phyloP scores from a whole-genome alignment of 2,329 filamentous ascomycete species.

The Reticulascus tulasneorum region DNA sequence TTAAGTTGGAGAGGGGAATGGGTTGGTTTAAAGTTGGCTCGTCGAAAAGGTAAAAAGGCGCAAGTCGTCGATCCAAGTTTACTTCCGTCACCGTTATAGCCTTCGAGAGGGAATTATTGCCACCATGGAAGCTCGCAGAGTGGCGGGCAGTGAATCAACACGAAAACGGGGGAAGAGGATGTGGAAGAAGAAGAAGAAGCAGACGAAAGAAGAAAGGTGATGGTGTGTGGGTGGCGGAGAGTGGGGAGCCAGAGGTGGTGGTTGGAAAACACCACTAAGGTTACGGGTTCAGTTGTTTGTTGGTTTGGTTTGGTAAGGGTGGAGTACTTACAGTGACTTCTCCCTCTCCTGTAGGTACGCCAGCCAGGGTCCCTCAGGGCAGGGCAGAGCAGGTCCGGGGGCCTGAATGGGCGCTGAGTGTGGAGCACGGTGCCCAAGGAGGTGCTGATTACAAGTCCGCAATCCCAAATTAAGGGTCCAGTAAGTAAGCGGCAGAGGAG shows the following conservation, averaged over 20 bases:
- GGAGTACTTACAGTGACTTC: background rate
- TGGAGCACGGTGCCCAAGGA: too few relatives aligned
- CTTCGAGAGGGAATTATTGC: too few relatives aligned
- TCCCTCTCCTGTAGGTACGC: background rate
- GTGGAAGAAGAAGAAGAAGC: too few relatives aligned
- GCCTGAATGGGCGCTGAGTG: too few relatives aligned
- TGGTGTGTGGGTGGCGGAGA: slow-evolving; percentile 7
- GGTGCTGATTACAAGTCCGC: too few relatives aligned
- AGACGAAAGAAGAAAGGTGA: background rate
- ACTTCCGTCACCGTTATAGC: background rate
- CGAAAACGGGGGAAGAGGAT: slow-evolving; percentile 1
- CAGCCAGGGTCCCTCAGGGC: too few relatives aligned
- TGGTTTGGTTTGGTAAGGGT: slow-evolving; percentile 3
- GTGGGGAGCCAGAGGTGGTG: background rate
- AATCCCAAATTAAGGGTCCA: too few relatives aligned
- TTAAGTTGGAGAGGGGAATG: too few relatives aligned
- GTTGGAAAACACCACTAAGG: slow-evolving; percentile 1
- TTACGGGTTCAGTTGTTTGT: too few relatives aligned
- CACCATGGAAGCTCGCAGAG: slow-evolving; percentile 1
- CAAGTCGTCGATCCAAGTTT: background rate
- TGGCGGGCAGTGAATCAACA: background rate
- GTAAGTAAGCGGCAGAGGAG: too few relatives aligned
- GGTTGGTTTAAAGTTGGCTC: slow-evolving; percentile 7
- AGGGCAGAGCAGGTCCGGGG: too few relatives aligned
- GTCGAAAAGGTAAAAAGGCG: background rate